Percentiles rank a stretch among this genome's conserved stretches.
These are phyloP conservation scores for Isoetes engelmannii DNA, from an alignment of 83 land plant genomes.

Conservation along the genomic window DNA sequence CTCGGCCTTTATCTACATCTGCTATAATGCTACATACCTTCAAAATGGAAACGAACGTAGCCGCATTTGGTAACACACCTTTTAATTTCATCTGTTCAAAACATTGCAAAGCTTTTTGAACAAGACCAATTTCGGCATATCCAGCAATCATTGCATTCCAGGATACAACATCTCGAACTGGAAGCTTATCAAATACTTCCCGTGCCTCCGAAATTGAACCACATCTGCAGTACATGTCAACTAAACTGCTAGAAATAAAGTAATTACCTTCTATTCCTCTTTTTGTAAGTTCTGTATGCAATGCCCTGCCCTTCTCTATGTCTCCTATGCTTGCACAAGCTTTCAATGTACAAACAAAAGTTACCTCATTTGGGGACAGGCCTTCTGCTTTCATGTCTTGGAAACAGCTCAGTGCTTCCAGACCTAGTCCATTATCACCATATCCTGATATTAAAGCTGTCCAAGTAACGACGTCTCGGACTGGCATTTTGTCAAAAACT, in stretches of 20 bases:
- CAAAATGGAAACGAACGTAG: too few relatives aligned
- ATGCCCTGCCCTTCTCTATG: too few relatives aligned
- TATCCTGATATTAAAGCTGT: slow-evolving; percentile 16
- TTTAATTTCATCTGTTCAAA: too few relatives aligned
- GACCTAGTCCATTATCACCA: slow-evolving; percentile 1
- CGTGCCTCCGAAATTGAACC: neutral
- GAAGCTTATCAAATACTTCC: slow-evolving; percentile 7
- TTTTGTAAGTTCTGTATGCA: too few relatives aligned
- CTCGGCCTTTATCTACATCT: too few relatives aligned
- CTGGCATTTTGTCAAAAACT: slow-evolving; percentile 9
- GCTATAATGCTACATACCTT: too few relatives aligned
- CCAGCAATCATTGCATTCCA: slow-evolving; percentile 6
- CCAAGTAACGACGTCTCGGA: slow-evolving; percentile 9
- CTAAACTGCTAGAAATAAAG: neutral
- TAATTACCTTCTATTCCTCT: too few relatives aligned
- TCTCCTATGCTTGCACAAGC: neutral
- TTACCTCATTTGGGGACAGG: slow-evolving; percentile 6
- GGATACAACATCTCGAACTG: neutral
- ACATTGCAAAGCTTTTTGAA: too few relatives aligned
- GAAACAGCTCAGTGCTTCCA: slow-evolving; percentile 4
- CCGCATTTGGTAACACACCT: too few relatives aligned
- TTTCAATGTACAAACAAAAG: slow-evolving; percentile 7
- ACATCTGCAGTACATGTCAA: neutral
- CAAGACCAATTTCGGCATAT: neutral
- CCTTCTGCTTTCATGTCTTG: slow-evolving; percentile 5